Percentiles rank a stretch among this genome's conserved stretches.
phyloP scores from a whole-genome alignment of 2,329 filamentous ascomycete species.

The Penicillium sp. region DNA sequence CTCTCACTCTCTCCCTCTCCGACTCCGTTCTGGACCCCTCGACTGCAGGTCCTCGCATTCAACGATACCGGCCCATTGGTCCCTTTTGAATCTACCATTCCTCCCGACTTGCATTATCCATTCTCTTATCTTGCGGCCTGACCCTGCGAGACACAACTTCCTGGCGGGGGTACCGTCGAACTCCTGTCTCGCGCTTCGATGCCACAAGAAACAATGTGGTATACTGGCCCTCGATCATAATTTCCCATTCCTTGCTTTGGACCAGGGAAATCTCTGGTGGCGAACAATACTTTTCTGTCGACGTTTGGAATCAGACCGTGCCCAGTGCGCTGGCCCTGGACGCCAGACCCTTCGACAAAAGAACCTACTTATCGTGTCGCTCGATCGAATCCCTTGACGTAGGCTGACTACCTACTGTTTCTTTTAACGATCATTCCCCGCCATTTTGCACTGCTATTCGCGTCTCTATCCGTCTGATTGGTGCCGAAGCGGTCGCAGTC shows the following conservation, averaged over 20 bases:
- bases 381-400: conserved; percentile 12
- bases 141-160: conserved; percentile 1
- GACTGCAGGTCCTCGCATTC: conserved; percentile 11
- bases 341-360: conserved; percentile 8
- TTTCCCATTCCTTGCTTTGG: conserved; percentile 15
- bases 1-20: background rate
- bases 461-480: conserved; percentile 6
- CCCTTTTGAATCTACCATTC: background rate
- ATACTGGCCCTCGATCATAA: conserved; percentile 20
- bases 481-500: conserved; percentile 9
- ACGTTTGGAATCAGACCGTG: conserved; percentile 19
- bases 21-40: conserved; percentile 1
- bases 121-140: conserved; percentile 11
- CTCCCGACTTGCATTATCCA: conserved; percentile 12
- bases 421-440: conserved; percentile 7
- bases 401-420: conserved; percentile 7
- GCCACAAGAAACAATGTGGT: conserved; percentile 26
- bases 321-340: conserved; percentile 2
- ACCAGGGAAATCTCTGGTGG: conserved; percentile 13
- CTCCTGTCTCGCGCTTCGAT: conserved; percentile 13
- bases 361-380: conserved; percentile 8
- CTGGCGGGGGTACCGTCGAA: conserved; percentile 7
- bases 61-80: background rate
- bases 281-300: conserved; percentile 18
- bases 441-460: conserved; percentile 4